Base-by-base conservation (phyloP, 2,329 filamentous ascomycete species). In the Fusarium sp. region DNA sequence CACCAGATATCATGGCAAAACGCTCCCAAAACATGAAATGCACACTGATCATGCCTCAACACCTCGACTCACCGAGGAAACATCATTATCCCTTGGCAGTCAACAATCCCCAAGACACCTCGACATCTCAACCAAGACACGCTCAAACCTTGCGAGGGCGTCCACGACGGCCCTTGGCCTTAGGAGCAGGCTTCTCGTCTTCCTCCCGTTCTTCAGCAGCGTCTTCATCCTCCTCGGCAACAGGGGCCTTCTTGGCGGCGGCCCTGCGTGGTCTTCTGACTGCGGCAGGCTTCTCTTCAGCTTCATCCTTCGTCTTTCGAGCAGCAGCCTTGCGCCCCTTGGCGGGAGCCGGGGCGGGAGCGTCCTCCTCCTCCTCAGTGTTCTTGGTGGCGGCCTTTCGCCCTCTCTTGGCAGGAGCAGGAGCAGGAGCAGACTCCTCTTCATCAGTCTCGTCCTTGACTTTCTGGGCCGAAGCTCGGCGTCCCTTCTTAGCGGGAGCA, bases 181-280 rank as follows among this genome's bases (percentile, higher is more conserved):
- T 84, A 14, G 81, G 75, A 6, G 76, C 81, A 33, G 81, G 74
- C 75, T 84, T 79, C 59, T 80, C 70, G 35, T 76, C 71, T 35
- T 57, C 60, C 35, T 63, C 70, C 14, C 66, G 45, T 22, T 73
- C 72, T 20, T 56, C 69, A 20, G 54, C 67, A 20, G 35, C 73
- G 3, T 75, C 72, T 56, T 76, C 75, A 16, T 74, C 73, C 11
- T 66, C 68, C 35, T 69, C 69, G 45, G 47, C 35, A 18, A 27
- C 59, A 40, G 63, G 25, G 2, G 54, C 74, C 54, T 78, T 77
- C 59, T 71, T 78, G 45, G 62, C 16, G 25, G 59, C 29, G 27
- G 70, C 57, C 64, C 65, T 77, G 57, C 77, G 77, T 59, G 70
- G 71, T 29, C 60, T 64, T 62, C 74, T 77, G 40, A 27, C 61